These are phyloP conservation scores for Diutina ranongensis DNA, from an alignment of 1,139 yeast species.

Conservation along the genomic window DNA sequence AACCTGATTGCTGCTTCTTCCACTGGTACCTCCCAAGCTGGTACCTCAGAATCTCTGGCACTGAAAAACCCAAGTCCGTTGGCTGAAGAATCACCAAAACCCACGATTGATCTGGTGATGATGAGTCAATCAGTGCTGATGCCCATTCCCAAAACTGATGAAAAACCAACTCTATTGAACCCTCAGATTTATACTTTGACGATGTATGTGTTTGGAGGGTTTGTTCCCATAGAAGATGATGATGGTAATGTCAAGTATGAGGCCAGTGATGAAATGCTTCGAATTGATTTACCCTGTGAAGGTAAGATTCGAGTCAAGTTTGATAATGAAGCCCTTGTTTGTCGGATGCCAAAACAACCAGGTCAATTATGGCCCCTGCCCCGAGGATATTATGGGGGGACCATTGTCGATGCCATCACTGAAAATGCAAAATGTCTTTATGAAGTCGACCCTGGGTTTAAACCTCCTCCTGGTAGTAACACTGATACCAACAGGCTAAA, in stretches of 20 bases:
- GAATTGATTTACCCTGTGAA: constrained; percentile 22
- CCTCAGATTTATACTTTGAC: constrained; percentile 2
- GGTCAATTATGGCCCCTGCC: constrained; percentile 21
- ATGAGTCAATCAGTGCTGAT: constrained; percentile 10
- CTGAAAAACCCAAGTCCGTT: not conserved
- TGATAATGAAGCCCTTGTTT: constrained; percentile 16
- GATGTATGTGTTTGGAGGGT: constrained; percentile 35
- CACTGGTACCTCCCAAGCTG: not conserved
- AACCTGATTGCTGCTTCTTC: not conserved
- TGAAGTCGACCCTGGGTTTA: constrained; percentile 15
- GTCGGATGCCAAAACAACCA: constrained; percentile 9
- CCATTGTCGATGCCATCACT: constrained; percentile 17
- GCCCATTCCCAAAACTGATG: not conserved
- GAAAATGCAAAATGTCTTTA: constrained; percentile 2
- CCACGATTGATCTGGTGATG: constrained; percentile 9
- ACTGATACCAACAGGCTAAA: too few species aligned
- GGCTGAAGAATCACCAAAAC: not conserved
- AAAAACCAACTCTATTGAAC: not conserved
- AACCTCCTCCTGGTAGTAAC: not conserved
- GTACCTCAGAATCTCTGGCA: not conserved
- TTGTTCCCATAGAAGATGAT: constrained; percentile 12
- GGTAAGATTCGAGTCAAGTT: constrained; percentile 12
- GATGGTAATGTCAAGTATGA: constrained; percentile 15
- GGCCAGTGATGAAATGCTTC: constrained; percentile 26
- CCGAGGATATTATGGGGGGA: constrained; percentile 30